These are phyloP conservation scores for Kockovaella imperatae DNA, from an alignment of 768 basidiomycete genomes.

Conservation along the genomic window DNA sequence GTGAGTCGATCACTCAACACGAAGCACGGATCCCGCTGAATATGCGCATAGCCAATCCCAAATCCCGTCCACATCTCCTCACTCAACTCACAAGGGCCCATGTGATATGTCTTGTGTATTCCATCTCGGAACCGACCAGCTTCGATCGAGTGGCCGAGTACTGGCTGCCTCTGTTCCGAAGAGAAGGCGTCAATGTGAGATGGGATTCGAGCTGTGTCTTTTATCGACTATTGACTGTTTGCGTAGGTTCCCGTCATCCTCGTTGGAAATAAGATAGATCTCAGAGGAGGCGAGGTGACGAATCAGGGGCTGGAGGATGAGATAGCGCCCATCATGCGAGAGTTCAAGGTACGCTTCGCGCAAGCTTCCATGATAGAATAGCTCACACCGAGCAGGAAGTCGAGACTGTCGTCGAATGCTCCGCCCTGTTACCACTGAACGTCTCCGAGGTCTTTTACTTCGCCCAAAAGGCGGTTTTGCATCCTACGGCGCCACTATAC, in stretches of 20 bases:
- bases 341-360: conserved; percentile 71
- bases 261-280: conserved; percentile 96
- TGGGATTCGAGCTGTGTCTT: neutral
- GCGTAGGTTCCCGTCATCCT: conserved; percentile 97
- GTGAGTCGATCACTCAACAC: conserved; percentile 49
- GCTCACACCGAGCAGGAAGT: conserved; percentile 62
- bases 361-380: neutral
- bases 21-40: conserved; percentile 1
- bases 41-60: conserved; percentile 59
- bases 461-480: conserved; percentile 93
- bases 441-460: conserved; percentile 98
- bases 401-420: conserved; percentile 89
- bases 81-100: conserved; percentile 94
- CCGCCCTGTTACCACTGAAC: conserved; percentile 81
- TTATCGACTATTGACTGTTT: too few species aligned
- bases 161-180: conserved; percentile 91
- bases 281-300: conserved; percentile 85
- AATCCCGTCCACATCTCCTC: conserved; percentile 81
- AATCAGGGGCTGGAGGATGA: conserved; percentile 91
- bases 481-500: conserved; percentile 93
- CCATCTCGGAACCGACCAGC: conserved; percentile 89
- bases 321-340: conserved; percentile 93
- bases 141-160: conserved; percentile 97
- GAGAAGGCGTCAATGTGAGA: conserved; percentile 87
- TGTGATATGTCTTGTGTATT: conserved; percentile 95